These are phyloP conservation scores for Chlamydomonas sp. DNA, from an alignment of 139 green algal genomes.

Conservation along the genomic window DNA sequence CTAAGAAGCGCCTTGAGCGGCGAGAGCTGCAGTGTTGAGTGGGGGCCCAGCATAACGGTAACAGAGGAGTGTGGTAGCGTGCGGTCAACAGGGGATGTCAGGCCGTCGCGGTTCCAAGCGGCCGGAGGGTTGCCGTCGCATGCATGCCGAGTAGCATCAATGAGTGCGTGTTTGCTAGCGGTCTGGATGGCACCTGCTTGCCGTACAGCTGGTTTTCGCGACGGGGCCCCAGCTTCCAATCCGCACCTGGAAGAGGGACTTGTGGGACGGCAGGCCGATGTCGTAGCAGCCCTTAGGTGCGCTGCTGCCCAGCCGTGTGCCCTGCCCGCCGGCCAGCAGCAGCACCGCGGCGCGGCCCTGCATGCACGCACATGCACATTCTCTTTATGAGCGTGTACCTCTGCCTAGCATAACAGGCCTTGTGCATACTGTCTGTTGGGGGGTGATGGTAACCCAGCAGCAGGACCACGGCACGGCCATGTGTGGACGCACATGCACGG, in stretches of 20 bases:
- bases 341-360: constrained; percentile 85
- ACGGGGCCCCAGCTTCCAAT: neutral
- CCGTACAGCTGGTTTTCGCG: neutral
- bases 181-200: neutral
- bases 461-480: neutral
- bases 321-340: constrained; percentile 92
- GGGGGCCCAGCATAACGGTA: too few species aligned
- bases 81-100: too few species aligned
- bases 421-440: neutral
- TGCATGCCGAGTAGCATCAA: neutral
- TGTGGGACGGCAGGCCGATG: constrained; percentile 90
- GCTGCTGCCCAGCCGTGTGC: constrained; percentile 89
- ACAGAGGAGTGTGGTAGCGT: too few species aligned
- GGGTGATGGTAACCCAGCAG: neutral
- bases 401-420: neutral
- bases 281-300: constrained; percentile 95
- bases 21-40: neutral
- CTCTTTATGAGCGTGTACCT: too few species aligned
- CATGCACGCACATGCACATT: neutral
- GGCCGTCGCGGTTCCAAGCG: too few species aligned
- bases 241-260: constrained; percentile 87
- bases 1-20: neutral
- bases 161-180: neutral
- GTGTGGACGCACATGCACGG: too few species aligned
- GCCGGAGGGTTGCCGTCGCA: neutral